Evolutionary conservation across 306 rosid species (phyloP), one percentile per base, ranked within the genome.

Genomic region (Astragalus glycyphyllos): DNA sequence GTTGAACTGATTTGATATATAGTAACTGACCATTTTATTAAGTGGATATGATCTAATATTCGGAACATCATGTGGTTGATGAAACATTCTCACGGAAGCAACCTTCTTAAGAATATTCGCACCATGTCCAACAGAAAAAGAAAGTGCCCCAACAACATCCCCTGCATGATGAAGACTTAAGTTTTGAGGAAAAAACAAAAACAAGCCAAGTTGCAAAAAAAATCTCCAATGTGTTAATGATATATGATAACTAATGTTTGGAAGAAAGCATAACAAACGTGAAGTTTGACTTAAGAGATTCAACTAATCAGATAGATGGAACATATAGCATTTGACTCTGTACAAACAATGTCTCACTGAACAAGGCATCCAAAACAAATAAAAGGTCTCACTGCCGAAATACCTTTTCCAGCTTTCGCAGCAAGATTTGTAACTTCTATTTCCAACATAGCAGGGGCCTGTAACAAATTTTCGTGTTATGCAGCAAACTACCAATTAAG

Each of bases 381-480:
- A 56, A 2, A 57, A 17, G 31, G 29, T 69, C 40, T 50, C 37
- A 12, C 75, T 58, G 58, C 68, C 68, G 26, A 79, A 69, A 42
- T 77, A 89, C 99, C 99, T 85, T 94, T 94, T 58, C 99, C 99
- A 54, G 99, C 97, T 83, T 89, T 94, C 26, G 99, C 99, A 5
- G 91, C 88, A 38, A 94, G 96, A 80, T 94, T 94, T 68, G 99
- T 91, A 72, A 94, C 90, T 83, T 94, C 99, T 68, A 94, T 87
- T 82, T 94, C 99, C 87, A 94, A 73, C 81, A 87, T 91, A 37
- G 99, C 96, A 26, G 88, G 86, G 49, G 81, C 96, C 99, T 94
- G 85, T 78, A 79, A 71, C 67, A 70, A 65, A 58, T 48, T 69
- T 15, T 41, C 59, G 71, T 76, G 54, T 5, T 29, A 68, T 13